Conservation (phyloP, 2,329 filamentous ascomycete genomes). For the Xylariaceae sp. region DNA sequence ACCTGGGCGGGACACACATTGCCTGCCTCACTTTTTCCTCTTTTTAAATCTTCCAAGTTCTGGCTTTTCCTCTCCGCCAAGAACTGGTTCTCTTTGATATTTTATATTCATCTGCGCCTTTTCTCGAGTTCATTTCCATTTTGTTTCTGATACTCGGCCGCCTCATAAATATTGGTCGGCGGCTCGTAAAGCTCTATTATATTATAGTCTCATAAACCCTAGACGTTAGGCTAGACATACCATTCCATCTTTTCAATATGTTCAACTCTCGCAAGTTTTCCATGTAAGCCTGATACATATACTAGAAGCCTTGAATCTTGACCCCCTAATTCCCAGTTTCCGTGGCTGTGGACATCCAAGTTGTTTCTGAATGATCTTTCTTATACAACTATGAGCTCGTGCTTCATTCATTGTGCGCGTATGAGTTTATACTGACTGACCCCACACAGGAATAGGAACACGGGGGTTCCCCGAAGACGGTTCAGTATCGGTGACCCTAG, state of each 20-base stretch:
- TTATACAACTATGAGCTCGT: background rate
- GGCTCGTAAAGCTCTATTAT: background rate
- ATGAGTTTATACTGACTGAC: constrained; percentile 11
- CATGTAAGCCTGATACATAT: constrained; percentile 43
- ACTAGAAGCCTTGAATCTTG: constrained; percentile 1
- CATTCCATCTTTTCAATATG: constrained; percentile 41
- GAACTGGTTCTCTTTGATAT: background rate
- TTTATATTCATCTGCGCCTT: background rate
- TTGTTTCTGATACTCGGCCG: background rate
- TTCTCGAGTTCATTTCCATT: background rate
- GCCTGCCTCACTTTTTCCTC: background rate
- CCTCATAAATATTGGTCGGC: background rate
- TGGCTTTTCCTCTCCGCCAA: background rate
- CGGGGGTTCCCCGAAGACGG: constrained; percentile 62
- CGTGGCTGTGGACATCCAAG: background rate
- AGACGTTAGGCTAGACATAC: background rate
- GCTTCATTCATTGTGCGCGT: background rate
- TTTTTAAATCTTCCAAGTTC: background rate
- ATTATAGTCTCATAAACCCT: background rate
- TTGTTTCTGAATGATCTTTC: background rate
- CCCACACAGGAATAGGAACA: constrained; percentile 57
- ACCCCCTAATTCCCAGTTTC: background rate
- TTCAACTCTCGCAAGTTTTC: constrained; percentile 65
- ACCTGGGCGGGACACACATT: no score
- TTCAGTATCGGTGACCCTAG: constrained; percentile 63